Base-by-base conservation (phyloP, 2,329 filamentous ascomycete genomes). In the Cladophialophora bantiana region DNA sequence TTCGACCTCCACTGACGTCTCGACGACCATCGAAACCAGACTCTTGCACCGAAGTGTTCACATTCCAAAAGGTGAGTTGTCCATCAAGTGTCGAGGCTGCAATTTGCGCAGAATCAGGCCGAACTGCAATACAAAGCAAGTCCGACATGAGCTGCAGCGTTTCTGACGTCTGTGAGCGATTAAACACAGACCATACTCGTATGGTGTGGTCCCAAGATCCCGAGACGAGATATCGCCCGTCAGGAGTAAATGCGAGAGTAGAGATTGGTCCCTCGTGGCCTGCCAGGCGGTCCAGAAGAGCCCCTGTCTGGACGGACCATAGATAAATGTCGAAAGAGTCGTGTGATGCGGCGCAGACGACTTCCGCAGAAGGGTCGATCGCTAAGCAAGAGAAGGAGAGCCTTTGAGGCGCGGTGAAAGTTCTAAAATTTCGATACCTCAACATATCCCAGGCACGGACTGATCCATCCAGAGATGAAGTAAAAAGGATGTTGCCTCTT, bases 241-340 rank as follows among this genome's bases (percentile, higher is more conserved):
- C 93, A 0, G 94, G 92, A 1, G 94, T 89, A 76, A 99, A 99
- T 2, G 93, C 88, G 32, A 99, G 82, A 1, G 92, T 89, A 4
- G 93, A 95, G 1, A 99, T 90, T 0, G 95, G 95, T 0, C 94
- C 95, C 80, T 99, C 94, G 73, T 99, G 95, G 0, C 95, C 96
- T 6, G 94, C 87, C 31, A 99, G 83, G 71, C 90, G 90, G 77
- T 99, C 95, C 5, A 99, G 87, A 18, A 99, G 84, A 78, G 99
- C 95, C 2, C 95, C 95, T 0, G 94, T 99, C 77, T 99, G 95
- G 3, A 99, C 96, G 4, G 93, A 97, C 95, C 95, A 99, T 69
- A 99, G 91, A 79, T 99, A 94, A 59, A 99, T 92, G 75, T 98
- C 94, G 72, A 97, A 98, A 4, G 94, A 97, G 77, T 99, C 95